Base-by-base conservation (phyloP, 345 rosid species). In the Gossypium turneri region DNA sequence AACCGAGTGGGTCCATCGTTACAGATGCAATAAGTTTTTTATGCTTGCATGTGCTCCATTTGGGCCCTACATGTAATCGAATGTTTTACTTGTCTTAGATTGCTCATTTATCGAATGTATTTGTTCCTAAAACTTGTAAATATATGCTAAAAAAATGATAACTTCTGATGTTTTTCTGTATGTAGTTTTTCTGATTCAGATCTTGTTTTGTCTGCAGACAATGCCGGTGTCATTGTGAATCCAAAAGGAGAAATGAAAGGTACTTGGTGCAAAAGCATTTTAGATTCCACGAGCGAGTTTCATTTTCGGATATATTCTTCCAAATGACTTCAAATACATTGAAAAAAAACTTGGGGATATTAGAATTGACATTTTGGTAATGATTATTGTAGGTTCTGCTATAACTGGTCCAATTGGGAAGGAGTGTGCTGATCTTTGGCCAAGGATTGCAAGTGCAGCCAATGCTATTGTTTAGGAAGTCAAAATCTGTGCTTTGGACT, bases 221-320 rank as follows among this genome's bases (percentile, higher is more conserved):
- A 94, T 82, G 97, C 98, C 0, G 98, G 98, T 51, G 97, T 89
- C 53, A 94, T 94, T 73, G 97, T 94, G 75, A 92, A 94, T 48
- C 98, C 97, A 0, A 87, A 94, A 72, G 98, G 97, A 51, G 97
- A 94, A 82, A 94, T 94, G 98, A 94, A 94, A 90, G 98, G 98
- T 92, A 70, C 9, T 11, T 0, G 12, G 17, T 70, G 8, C 3
- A 3, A 12, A 59, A 24, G 38, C 38, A 34, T 34, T 45, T 1
- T 45, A 45, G 11, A 11, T 2, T 44, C 48, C 48, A 45, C 48
- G 2, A 8, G 12, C 5, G 12, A 56, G 4, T 56, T 57, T 22
- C 25, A 20, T 57, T 57, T 57, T 10, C 34, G 2, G 34, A 25
- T 68, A 24, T 67, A 5, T 34, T 34, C 41, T 34, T 34, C 41